These are phyloP conservation scores for Globisporangium emineosum DNA, from an alignment of 352 stramenopile genomes.

Conservation along the genomic window DNA sequence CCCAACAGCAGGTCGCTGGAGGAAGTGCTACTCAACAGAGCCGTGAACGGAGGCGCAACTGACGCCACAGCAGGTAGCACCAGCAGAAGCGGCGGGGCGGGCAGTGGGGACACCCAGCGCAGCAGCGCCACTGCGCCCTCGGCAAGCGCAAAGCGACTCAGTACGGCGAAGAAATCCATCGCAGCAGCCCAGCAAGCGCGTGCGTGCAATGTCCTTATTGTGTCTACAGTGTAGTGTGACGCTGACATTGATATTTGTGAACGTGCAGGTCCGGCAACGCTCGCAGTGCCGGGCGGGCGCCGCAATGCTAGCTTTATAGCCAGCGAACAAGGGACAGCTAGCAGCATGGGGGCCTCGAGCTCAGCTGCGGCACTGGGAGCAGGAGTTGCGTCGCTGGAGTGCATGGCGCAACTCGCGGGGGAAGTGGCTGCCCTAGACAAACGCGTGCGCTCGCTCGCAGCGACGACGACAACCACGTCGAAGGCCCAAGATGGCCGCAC, in stretches of 20 bases:
- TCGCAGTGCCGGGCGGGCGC: background rate
- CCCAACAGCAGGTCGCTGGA: constrained; percentile 60
- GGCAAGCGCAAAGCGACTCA: background rate
- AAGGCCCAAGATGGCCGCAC: background rate
- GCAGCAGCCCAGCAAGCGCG: constrained; percentile 3
- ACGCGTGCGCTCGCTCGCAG: constrained; percentile 20
- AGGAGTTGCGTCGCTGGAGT: constrained; percentile 10
- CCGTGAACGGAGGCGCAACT: constrained; percentile 20
- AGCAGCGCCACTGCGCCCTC: background rate
- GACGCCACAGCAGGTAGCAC: background rate
- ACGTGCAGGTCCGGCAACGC: constrained; percentile 2
- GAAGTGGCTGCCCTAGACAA: constrained; percentile 28
- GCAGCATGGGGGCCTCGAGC: background rate
- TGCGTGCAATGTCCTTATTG: background rate
- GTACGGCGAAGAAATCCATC: background rate
- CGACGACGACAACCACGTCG: background rate
- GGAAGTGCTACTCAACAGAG: constrained; percentile 58
- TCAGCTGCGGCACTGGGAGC: background rate
- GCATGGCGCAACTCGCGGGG: constrained; percentile 22
- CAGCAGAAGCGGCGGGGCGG: background rate
- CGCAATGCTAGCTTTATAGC: constrained; percentile 1
- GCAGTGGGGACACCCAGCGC: background rate
- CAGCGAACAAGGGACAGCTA: background rate
- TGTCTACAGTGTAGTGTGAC: background rate
- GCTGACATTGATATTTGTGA: background rate